Base-by-base conservation (phyloP, 75 land plant genomes). In the Adiantum capillusveneris region DNA sequence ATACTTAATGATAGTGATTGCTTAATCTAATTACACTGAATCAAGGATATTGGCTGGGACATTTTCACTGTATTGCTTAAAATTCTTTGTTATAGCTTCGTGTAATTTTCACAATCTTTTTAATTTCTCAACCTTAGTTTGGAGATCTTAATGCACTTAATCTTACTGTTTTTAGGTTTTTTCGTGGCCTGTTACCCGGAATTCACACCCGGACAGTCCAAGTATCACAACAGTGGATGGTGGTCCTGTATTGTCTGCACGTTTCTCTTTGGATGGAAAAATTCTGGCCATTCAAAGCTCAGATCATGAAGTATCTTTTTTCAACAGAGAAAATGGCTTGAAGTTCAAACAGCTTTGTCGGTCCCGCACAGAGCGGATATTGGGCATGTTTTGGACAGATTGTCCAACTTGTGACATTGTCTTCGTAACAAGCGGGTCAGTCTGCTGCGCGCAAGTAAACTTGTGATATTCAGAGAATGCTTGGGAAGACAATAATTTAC, bases 301-400 rank as follows among this genome's bases (percentile, higher is more conserved):
- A 13, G 66, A 63, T 34, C 60, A 69, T 56, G 96, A 90, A 56
- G 55, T 95, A 60, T 80, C 79, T 51, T 81, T 90, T 39, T 71
- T 57, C 64, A 81, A 79, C 54, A 82, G 73, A 76, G 96, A 95
- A 64, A 86, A 69, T 7, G 73, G 77, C 36, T 66, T 65, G 25
- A 68, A 63, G 14, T 83, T 95, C 63, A 73, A 29, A 27, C 80
- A 78, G 22, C 79, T 56, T 22, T 90, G 88, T 66, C 78, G 70
- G 67, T 44, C 70, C 28, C 88, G 74, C 31, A 71, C 87, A 22
- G 99, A 95, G 56, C 74, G 76, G 48, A 81, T 95, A 28, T 79
- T 95, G 31, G 99, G 99, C 14, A 81, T 90, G 42, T 95, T 95
- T 45, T 95, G 99, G 99, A 86, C 99, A 22, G 99, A 95, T 51